Evolutionary conservation across 352 stramenopile genomes (phyloP).

Genomic region (Elongisporangium anandrum): DNA sequence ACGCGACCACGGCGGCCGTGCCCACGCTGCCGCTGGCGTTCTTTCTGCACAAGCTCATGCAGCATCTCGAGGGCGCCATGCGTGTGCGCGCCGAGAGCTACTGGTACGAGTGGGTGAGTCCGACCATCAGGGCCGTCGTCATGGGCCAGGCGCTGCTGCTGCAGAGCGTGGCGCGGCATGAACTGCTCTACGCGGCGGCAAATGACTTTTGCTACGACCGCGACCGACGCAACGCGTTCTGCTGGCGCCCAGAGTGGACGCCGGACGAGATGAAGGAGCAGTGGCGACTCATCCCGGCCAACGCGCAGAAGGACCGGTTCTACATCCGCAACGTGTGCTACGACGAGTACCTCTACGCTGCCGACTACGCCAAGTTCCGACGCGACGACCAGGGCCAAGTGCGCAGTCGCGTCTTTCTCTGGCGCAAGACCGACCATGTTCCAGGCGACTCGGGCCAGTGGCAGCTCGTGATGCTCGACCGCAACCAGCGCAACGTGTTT

Average conservation of each 20-base stretch:
- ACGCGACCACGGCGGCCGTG: constrained; percentile 19
- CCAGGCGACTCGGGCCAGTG: constrained; percentile 52
- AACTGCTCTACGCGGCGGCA: constrained; percentile 42
- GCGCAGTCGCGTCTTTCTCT: constrained; percentile 60
- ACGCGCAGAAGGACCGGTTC: constrained; percentile 54
- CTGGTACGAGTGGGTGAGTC: constrained; percentile 62
- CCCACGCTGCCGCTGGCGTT: constrained; percentile 59
- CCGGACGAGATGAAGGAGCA: constrained; percentile 35
- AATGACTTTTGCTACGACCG: constrained; percentile 40
- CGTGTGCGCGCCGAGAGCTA: constrained; percentile 52
- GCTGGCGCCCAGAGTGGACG: constrained; percentile 25
- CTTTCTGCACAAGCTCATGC: constrained; percentile 64
- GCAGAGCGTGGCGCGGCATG: constrained; percentile 26
- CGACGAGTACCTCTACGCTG: constrained; percentile 61
- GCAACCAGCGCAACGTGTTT: constrained; percentile 44
- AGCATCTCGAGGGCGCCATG: constrained; percentile 51
- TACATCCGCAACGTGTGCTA: constrained; percentile 53
- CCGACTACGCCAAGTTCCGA: constrained; percentile 66
- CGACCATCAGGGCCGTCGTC: constrained; percentile 41
- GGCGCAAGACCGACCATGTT: constrained; percentile 37
- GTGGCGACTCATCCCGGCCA: constrained; percentile 58
- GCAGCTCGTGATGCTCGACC: constrained; percentile 49
- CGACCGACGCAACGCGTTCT: constrained; percentile 44
- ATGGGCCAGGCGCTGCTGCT: constrained; percentile 39
- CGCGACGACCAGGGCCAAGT: constrained; percentile 40